Conservation (phyloP, 164 flowering plant species). For the Nymphaea colorata region DNA sequence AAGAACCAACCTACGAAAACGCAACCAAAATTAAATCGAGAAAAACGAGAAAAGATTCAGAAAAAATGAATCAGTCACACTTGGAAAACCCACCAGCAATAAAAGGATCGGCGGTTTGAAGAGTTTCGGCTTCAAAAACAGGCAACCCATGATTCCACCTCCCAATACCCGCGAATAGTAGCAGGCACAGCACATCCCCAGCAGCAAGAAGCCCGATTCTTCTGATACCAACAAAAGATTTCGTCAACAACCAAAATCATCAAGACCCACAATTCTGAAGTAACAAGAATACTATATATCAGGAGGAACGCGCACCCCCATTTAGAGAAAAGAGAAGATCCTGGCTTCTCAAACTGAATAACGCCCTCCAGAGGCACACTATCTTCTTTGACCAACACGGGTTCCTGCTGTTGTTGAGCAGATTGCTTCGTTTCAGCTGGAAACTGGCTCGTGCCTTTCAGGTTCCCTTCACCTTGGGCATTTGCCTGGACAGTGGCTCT, state of each 20-base stretch:
- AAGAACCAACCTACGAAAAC: conserved; percentile 68
- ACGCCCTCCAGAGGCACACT: conserved; percentile 82
- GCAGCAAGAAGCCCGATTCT: conserved; percentile 64
- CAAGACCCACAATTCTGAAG: not conserved
- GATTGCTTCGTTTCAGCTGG: not conserved
- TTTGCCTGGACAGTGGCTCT: not conserved
- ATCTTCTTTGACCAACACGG: conserved; percentile 40
- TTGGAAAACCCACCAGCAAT: conserved; percentile 53
- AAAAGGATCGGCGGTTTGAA: conserved; percentile 82
- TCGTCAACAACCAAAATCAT: not conserved
- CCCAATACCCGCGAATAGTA: conserved; percentile 77
- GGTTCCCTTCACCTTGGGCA: not conserved
- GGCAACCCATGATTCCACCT: conserved; percentile 83
- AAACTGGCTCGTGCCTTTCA: not conserved
- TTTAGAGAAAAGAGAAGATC: conserved; percentile 23
- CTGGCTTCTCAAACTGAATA: conserved; percentile 79
- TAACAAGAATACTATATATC: not conserved
- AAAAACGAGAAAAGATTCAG: not conserved
- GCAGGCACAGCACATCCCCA: conserved; percentile 75
- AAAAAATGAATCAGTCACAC: not conserved
- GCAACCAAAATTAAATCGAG: not conserved
- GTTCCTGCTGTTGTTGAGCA: conserved; percentile 6
- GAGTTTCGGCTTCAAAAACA: conserved; percentile 51
- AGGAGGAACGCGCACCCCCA: conserved; percentile 51
- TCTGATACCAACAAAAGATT: conserved; percentile 16